Evolutionary conservation across 331 rosid species (phyloP).

Genomic region (Saraca asoca): DNA sequence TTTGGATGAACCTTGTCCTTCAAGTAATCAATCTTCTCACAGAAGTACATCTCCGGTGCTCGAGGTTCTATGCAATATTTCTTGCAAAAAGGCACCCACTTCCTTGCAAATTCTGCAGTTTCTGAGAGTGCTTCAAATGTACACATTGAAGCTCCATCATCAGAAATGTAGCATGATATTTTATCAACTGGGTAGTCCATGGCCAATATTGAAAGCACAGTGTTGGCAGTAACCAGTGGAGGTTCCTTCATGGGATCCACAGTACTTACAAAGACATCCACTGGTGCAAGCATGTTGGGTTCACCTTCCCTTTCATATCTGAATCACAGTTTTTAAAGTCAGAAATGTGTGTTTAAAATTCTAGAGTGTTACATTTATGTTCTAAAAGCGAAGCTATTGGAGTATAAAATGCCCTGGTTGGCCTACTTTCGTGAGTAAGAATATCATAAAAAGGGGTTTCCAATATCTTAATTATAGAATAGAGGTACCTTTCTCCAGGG

Average conservation of each 20-base stretch:
- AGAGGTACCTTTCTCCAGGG: too few species aligned
- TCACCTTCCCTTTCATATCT: conserved; percentile 91
- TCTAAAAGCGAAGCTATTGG: too few species aligned
- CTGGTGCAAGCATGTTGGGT: conserved; percentile 78
- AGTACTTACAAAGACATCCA: conserved; percentile 91
- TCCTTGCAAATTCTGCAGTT: conserved; percentile 87
- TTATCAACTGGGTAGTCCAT: conserved; percentile 91
- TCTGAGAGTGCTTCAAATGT: conserved; percentile 85
- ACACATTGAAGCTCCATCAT: conserved; percentile 94
- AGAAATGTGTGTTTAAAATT: background rate
- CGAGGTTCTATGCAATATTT: conserved; percentile 79
- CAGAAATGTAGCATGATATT: conserved; percentile 88
- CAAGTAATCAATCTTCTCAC: conserved; percentile 85
- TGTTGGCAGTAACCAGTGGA: conserved; percentile 86
- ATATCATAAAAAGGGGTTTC: too few species aligned
- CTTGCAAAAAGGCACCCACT: conserved; percentile 97
- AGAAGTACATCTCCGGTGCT: conserved; percentile 87
- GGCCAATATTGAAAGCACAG: conserved; percentile 81
- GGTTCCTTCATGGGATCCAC: conserved; percentile 99
- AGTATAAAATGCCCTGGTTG: too few species aligned
- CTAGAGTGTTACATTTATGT: too few species aligned
- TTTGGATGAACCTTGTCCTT: conserved; percentile 96
- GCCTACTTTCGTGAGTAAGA: too few species aligned
- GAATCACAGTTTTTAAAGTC: conserved; percentile 8
- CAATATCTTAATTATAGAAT: too few species aligned